Evolutionary conservation across 371 early-diverging fungal genomes (phyloP), one percentile per base, ranked within the genome.

Genomic region (Rhizopus sp.): DNA sequence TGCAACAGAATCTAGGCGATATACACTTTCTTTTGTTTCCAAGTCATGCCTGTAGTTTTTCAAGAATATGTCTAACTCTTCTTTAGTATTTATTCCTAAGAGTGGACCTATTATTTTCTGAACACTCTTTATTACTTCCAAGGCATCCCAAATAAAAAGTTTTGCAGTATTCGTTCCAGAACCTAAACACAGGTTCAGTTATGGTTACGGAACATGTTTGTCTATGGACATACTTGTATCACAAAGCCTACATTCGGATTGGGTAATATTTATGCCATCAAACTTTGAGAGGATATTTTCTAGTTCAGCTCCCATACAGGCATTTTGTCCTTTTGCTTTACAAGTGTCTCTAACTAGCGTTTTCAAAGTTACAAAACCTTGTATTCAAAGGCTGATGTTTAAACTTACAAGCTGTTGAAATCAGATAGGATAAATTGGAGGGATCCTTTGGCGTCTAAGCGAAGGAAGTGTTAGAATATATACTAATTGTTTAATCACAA

Each of bases 291-390:
- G 6, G 3, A 41, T n/a, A 6, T 41, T 41, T 41, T 41, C 41
- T n/a, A 41, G 10, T 41, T 41, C 41, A 6, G 15, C 6, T 41
- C 13, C 41, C 3, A 41, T 41, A 41, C 0, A 15, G 4, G n/a
- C n/a, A n/a, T 41, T 41, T 41, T 41, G 41, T 41, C 41, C 41
- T 41, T n/a, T 8, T 41, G 41, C 41, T 41, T 41, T 8, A 41
- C 41, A 41, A n/a, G 15, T n/a, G 15, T 37, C 7, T 37, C 38
- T 37, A 13, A 13, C 13, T 37, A 37, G 5, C 13, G 13, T 4
- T 23, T 2, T 2, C 23, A 23, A 23, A 23, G 23, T 7, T 10
- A 5, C 7, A 10, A 37, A 37, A 10, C 10, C 13, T 23, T 23
- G 23, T 23, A 23, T 23, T 23, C 2, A 23, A 23, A 23, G 23